phyloP scores from a whole-genome alignment of 345 rosid species.

The Noccaea caerulescens region DNA sequence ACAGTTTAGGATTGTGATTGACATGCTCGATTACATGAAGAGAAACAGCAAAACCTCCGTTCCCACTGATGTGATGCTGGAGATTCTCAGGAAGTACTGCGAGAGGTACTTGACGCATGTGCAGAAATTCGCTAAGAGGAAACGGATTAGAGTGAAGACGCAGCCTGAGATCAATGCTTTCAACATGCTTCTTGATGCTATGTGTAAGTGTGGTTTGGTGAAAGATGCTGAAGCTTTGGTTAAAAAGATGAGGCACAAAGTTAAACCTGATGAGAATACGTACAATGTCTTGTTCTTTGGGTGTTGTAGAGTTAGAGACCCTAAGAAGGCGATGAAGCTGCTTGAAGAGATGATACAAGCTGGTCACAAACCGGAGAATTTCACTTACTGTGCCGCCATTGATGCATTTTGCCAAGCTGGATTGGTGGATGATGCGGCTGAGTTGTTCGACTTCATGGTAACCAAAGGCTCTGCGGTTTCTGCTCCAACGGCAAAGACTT shows the following conservation, averaged over 20 bases:
- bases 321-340: slow-evolving; percentile 64
- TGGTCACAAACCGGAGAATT: slow-evolving; percentile 79
- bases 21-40: slow-evolving; percentile 86
- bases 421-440: slow-evolving; percentile 76
- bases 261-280: slow-evolving; percentile 71
- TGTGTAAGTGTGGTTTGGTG: slow-evolving; percentile 82
- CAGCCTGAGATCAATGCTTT: slow-evolving; percentile 89
- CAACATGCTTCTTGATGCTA: slow-evolving; percentile 78
- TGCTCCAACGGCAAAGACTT: slow-evolving; percentile 87
- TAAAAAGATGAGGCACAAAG: slow-evolving; percentile 56
- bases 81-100: slow-evolving; percentile 66
- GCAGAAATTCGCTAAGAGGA: slow-evolving; percentile 86
- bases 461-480: slow-evolving; percentile 77
- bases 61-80: slow-evolving; percentile 62
- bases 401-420: slow-evolving; percentile 83
- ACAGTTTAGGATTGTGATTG: slow-evolving; percentile 79
- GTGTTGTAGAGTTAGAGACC: slow-evolving; percentile 88
- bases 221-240: slow-evolving; percentile 69
- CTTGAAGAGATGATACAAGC: slow-evolving; percentile 84
- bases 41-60: slow-evolving; percentile 56
- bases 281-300: slow-evolving; percentile 85
- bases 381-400: slow-evolving; percentile 83
- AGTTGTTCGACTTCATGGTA: slow-evolving; percentile 83
- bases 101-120: slow-evolving; percentile 79
- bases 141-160: slow-evolving; percentile 82